Evolutionary conservation across 768 basidiomycete species (phyloP), one percentile per base, ranked within the genome.

Genomic region (Macrolepiota albuminosa): DNA sequence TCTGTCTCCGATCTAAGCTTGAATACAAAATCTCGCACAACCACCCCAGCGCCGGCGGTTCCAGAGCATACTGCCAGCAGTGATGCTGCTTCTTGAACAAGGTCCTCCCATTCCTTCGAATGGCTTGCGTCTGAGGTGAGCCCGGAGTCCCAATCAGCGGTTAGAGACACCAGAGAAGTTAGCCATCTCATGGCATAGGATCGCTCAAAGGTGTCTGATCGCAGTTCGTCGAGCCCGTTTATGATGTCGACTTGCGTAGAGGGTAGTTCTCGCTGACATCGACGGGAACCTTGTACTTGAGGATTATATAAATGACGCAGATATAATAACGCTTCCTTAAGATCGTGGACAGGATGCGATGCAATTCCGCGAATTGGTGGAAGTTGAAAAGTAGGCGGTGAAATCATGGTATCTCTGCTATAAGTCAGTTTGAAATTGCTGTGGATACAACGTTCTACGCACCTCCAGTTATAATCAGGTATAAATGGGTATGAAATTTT

Each of bases 161-260:
- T 62, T 56, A 75, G 75, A 6, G 77, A 71, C 33, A 93, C 73
- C 52, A 94, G 78, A 2, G 81, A 75, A 4, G 84, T 89, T 14
- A 94, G 77, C 93, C 93, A 95, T 59, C 80, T 82, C 3, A 91
- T 79, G 0, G 86, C 79, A 56, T 86, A 85, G 0, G 81, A 69
- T 9, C 87, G 81, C 71, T 95, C 93, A 69, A 88, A 93, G 1
- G 75, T 57, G 67, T 94, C 91, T 0, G 72, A 70, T 48, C 81
- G 78, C 26, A 84, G 64, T 13, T 68, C 62, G 21, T 76, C 74
- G 24, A 69, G 40, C n/a, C 64, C 59, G 42, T 31, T 40, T 33
- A 3, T 13, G 14, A 42, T 54, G 56, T 26, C 52, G 61, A n/a
- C 31, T 39, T 42, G 58, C 29, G 36, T 42, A 57, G 21, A 34